These are phyloP conservation scores for Plasmodium blacklocki DNA, from an alignment of 169 alveolate genomes.

Conservation along the genomic window DNA sequence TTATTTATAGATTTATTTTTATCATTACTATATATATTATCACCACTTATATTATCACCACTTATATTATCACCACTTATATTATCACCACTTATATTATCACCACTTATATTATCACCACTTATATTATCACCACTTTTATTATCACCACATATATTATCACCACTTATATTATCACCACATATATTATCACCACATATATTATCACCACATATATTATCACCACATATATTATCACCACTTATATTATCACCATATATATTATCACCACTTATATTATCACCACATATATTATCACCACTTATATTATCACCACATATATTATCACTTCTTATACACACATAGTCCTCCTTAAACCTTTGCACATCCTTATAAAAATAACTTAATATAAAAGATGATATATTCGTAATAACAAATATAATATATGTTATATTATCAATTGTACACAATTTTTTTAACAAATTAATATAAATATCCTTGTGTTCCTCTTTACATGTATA, in stretches of 20 bases:
- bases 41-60: not conserved
- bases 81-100: not conserved
- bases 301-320: not conserved
- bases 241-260: not conserved
- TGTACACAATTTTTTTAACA: not conserved
- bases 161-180: not conserved
- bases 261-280: not conserved
- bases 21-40: not conserved
- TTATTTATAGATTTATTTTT: no score
- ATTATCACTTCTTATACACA: not conserved
- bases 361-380: conserved; percentile 28
- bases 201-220: not conserved
- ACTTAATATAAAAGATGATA: conserved; percentile 32
- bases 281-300: not conserved
- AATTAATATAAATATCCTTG: not conserved
- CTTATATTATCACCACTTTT: not conserved
- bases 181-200: not conserved
- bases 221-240: not conserved
- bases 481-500: conserved; percentile 2
- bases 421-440: conserved; percentile 1
- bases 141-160: not conserved
- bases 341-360: not conserved
- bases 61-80: not conserved
- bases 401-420: conserved; percentile 18
- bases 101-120: not conserved